phyloP scores from a whole-genome alignment of 1,284 basidiomycete genomes.

The Malassezia nana region DNA sequence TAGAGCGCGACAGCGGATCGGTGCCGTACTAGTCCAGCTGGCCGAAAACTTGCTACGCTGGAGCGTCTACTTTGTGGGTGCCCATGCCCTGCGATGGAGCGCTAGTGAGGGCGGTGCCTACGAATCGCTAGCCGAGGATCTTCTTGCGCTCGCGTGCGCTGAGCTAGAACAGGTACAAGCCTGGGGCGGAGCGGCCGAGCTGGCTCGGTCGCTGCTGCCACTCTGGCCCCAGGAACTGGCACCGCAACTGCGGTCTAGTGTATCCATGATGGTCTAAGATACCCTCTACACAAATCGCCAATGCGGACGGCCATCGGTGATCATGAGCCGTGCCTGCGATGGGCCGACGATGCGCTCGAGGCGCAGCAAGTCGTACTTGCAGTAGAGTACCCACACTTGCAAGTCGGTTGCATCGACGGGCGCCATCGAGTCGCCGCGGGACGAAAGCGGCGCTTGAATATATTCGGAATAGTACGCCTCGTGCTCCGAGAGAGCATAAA shows the following conservation, averaged over 20 bases:
- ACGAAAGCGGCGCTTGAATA: slow-evolving; percentile 70
- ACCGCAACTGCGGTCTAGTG: background rate
- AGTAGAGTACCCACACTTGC: slow-evolving; percentile 59
- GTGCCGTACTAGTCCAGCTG: background rate
- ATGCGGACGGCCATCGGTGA: slow-evolving; percentile 22
- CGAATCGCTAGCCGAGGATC: background rate
- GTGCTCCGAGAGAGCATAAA: slow-evolving; percentile 84
- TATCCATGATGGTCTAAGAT: background rate
- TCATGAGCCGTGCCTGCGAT: slow-evolving; percentile 31
- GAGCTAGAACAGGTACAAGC: background rate
- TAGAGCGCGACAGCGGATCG: background rate
- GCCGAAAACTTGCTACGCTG: slow-evolving; percentile 8
- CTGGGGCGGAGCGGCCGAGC: background rate
- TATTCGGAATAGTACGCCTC: slow-evolving; percentile 83
- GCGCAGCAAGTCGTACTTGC: slow-evolving; percentile 74
- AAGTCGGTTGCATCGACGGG: slow-evolving; percentile 57
- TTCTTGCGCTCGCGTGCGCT: background rate
- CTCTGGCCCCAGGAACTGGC: background rate
- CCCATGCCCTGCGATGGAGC: slow-evolving; percentile 11
- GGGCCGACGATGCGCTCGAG: slow-evolving; percentile 66
- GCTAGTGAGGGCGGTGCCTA: background rate
- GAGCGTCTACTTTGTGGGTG: slow-evolving; percentile 4
- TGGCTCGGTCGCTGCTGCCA: background rate
- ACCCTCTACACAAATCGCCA: slow-evolving; percentile 35
- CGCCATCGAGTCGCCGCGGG: slow-evolving; percentile 13